Evolutionary conservation across 2,329 filamentous ascomycete species (phyloP), one percentile per base, ranked within the genome.

Genomic region (Penicillium rolfsii): DNA sequence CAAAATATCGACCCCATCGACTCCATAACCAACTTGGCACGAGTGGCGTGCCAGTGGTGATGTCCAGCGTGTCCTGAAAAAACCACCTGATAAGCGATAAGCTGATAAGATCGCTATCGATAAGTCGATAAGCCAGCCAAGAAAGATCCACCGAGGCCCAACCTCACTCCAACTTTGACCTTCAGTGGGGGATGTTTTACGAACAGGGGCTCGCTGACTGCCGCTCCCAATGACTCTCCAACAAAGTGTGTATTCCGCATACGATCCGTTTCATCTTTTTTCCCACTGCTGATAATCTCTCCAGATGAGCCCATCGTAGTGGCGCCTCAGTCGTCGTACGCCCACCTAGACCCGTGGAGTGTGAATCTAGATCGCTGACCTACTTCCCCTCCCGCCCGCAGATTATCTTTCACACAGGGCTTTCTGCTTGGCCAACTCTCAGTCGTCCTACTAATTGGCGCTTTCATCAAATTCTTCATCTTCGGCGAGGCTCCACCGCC

Each of bases 401-500:
- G 91, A 43, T 83, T 95, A 68, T 95, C 92, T 38, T 98, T 98
- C 77, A 96, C 92, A 0, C 92, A 97, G 75, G 95, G 95, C 30
- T 89, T 99, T 69, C 87, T 99, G 52, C 84, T 98, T 35, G 95
- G 95, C 53, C 95, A 99, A 77, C 84, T 99, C 55, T 96, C 93
- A 1, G 91, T 99, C 49, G 91, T 97, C 14, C 81, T 98, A 26
- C 84, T 99, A 41, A 87, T 99, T 63, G 93, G 93, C 66, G 91
- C 90, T 68, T 98, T 99, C 79, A 98, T 99, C 78, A 97, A 97
- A 76, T 99, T 97, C 86, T 99, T 99, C 85, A 98, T 99, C 73
- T 98, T 99, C 74, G 95, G 95, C 70, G 95, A 98, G 74, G 88
- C 92, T 5, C 92, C 93, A 0, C 92, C 91, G 1, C 84, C 92